Evolutionary conservation across 1,139 yeast genomes (phyloP), one percentile per base, ranked within the genome.

Genomic region (Saccharomycopsis crataegensis): DNA sequence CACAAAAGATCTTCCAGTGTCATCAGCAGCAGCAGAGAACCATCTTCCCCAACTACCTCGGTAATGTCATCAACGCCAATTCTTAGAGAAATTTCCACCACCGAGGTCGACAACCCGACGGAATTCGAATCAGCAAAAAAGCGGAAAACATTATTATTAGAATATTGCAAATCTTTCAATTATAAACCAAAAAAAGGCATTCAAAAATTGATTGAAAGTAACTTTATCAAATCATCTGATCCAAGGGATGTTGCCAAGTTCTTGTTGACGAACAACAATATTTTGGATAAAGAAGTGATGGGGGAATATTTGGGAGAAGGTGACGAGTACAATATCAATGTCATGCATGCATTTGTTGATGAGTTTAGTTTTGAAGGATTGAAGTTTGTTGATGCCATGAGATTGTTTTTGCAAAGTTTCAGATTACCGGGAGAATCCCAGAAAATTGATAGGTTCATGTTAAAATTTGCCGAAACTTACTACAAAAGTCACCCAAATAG

Each of bases 391-490:
- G 96, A 84, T 61, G 95, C 98, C 0, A 74, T 94, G 72, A 79
- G 99, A 62, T 73, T 72, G 9, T 89, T 89, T 64, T 75, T 94
- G 57, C 99, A 94, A 66, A 77, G 83, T 46, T 94, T 94, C 70
- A 77, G 99, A 66, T 76, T 94, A 57, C 99, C 99, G 0, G 99
- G 99, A 48, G 99, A 94, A 70, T 91, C 97, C 1, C 99, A 94
- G 69, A 93, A 93, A 65, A 91, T 94, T 67, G 99, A 94, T 73
- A 77, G 99, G 62, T 89, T 83, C 65, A 89, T 94, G 96, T 78
- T 93, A 64, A 93, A 94, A 64, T 94, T 94, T 73, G 99, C 99
- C 2, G 96, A 90, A 67, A 76, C 96, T 61, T 94, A 85, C 64
- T 83, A 84, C 42, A 82, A 85, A 59, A 96, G 94, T 54, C 94